Conservation (phyloP, 768 basidiomycete genomes). For the Asterophora lycoperdoides region DNA sequence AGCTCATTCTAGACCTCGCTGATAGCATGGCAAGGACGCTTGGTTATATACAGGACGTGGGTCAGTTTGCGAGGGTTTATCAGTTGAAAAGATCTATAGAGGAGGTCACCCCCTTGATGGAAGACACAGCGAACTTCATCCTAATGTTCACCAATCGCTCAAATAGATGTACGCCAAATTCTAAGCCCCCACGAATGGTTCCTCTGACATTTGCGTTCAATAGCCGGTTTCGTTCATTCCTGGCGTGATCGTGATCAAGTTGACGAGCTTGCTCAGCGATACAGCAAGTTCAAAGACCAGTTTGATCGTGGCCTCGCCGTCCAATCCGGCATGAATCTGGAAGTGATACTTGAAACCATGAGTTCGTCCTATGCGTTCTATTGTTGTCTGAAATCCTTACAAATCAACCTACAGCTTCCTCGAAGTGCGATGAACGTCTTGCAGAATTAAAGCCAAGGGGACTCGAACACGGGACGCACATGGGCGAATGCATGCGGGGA, state of each 20-base stretch:
- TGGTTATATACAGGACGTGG: conserved; percentile 19
- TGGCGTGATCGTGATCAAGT: conserved; percentile 12
- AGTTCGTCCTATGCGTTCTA: conserved; percentile 2
- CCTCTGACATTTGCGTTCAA: not conserved
- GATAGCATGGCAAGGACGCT: conserved; percentile 21
- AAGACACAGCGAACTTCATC: conserved; percentile 22
- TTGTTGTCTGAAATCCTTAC: not conserved
- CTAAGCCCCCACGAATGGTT: not conserved
- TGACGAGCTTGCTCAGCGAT: conserved; percentile 15
- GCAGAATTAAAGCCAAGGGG: conserved; percentile 12
- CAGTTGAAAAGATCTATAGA: conserved; percentile 21
- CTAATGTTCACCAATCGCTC: conserved; percentile 12
- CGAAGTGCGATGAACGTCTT: conserved; percentile 14
- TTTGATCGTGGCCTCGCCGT: conserved; percentile 23
- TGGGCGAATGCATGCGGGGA: conserved; percentile 12
- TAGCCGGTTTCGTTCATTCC: conserved; percentile 11
- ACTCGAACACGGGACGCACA: not conserved
- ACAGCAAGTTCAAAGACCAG: conserved; percentile 18
- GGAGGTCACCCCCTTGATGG: conserved; percentile 19
- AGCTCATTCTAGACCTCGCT: conserved; percentile 14
- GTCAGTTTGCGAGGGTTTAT: conserved; percentile 19
- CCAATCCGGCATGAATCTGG: conserved; percentile 15
- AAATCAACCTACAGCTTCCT: conserved; percentile 1
- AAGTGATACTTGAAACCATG: conserved; percentile 11
- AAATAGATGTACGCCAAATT: conserved; percentile 4